Evolutionary conservation across 768 basidiomycete species (phyloP), one percentile per base, ranked within the genome.

Genomic region (Lactifluus volemus): DNA sequence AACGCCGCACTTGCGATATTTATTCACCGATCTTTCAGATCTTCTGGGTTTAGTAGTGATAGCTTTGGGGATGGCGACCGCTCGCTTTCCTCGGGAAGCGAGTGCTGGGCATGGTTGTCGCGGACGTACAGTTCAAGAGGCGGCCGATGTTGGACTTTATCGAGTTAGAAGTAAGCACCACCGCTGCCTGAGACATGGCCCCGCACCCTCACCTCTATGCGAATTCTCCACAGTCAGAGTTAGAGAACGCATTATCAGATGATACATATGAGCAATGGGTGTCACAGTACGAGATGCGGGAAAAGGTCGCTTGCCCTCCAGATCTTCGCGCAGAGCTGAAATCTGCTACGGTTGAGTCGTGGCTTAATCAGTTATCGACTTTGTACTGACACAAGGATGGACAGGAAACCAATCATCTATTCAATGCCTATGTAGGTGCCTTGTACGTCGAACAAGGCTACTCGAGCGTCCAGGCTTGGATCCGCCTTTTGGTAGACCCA

Each of bases 11-110:
- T 89, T 55, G 81, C 86, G 65, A 83, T 88, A 55, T 88, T 81
- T 67, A 88, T 85, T 12, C 88, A 90, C 69, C 78, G 72, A 66
- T 86, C 86, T 19, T 75, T 89, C 53, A 77, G 81, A 53, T 77
- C 69, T 30, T 8, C 50, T 11, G n/a, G 12, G 11, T 34, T 5
- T n/a, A 60, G 64, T 36, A 75, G 64, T 36, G 75, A 75, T 38
- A 73, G 74, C 30, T 79, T 77, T 68, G 73, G 73, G 63, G 83
- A 86, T 69, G 84, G 83, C 64, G 83, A 83, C 69, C 73, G 84
- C 55, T 87, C 59, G 72, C 79, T 39, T 71, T 74, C 41, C 74
- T 86, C 44, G 85, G 85, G 36, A 71, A 73, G 59, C 62, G 73
- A 51, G 77, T 77, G 41, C 72, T 86, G 55, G 76, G 78, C 54